Evolutionary conservation across 345 rosid genomes (phyloP).

Genomic region (Linum tenue): DNA sequence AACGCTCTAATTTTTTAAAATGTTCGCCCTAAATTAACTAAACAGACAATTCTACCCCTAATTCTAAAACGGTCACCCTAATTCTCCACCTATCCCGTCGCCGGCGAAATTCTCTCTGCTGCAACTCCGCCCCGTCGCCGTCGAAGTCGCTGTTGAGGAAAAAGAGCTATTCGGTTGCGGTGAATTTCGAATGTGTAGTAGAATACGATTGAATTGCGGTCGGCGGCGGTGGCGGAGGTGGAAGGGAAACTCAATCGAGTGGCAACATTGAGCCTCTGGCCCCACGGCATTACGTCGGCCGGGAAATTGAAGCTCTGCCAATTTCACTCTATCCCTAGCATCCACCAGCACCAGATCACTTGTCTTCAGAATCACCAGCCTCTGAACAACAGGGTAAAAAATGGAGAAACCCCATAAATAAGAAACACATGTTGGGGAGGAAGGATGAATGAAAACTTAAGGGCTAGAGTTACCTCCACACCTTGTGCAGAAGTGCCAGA

Average conservation of each 20-base stretch:
- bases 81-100: no score
- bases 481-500: slow-evolving; percentile 79
- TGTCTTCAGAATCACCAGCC: slow-evolving; percentile 45
- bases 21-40: no score
- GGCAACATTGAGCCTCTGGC: slow-evolving; percentile 74
- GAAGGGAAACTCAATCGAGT: slow-evolving; percentile 62
- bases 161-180: slow-evolving; percentile 50
- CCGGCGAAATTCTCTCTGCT: no score
- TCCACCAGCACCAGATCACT: slow-evolving; percentile 73
- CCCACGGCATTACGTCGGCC: slow-evolving; percentile 67
- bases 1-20: no score
- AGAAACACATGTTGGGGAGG: background rate
- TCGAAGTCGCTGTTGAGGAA: no score
- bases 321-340: slow-evolving; percentile 41
- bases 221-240: background rate
- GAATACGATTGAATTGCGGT: slow-evolving; percentile 35
- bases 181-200: slow-evolving; percentile 62
- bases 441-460: background rate
- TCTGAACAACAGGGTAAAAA: slow-evolving; percentile 45
- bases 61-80: no score
- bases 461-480: slow-evolving; percentile 51
- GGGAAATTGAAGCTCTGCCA: slow-evolving; percentile 99
- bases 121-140: no score
- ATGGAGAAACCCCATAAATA: background rate
- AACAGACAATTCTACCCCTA: no score